These are phyloP conservation scores for Cephalotrichum gorgonifer DNA, from an alignment of 2,329 filamentous ascomycete genomes.

Conservation along the genomic window DNA sequence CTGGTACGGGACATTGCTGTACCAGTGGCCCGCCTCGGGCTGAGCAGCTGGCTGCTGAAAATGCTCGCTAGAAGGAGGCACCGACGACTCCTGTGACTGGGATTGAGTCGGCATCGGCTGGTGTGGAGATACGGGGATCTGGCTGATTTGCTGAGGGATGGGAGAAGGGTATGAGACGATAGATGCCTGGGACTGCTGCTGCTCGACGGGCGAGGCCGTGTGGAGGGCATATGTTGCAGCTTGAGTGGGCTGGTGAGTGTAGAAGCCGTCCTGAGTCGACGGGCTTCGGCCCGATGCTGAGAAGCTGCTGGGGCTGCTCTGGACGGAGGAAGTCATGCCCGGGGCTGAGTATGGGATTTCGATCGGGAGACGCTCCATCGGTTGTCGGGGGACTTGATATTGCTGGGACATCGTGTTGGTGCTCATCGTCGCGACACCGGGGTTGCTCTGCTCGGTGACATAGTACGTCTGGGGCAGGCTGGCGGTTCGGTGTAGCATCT, in stretches of 20 bases:
- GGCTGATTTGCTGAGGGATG: conserved; percentile 23
- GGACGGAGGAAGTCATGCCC: conserved; percentile 37
- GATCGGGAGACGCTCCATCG: conserved; percentile 30
- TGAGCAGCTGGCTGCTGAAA: conserved; percentile 28
- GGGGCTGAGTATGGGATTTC: conserved; percentile 41
- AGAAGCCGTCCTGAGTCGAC: conserved; percentile 42
- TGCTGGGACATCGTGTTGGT: conserved; percentile 36
- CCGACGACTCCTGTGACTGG: conserved; percentile 14
- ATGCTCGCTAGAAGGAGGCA: conserved; percentile 17
- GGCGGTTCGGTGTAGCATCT: conserved; percentile 37
- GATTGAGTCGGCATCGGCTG: conserved; percentile 23
- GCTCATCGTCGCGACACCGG: conserved; percentile 52
- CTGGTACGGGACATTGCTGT: conserved; percentile 39
- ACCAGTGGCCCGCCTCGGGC: conserved; percentile 40
- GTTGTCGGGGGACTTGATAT: conserved; percentile 41
- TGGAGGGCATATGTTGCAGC: conserved; percentile 38
- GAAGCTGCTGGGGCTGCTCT: conserved; percentile 49
- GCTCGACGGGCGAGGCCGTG: conserved; percentile 34
- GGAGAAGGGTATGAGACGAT: conserved; percentile 27
- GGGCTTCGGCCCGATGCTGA: conserved; percentile 45
- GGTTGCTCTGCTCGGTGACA: conserved; percentile 51
- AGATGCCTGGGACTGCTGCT: conserved; percentile 22
- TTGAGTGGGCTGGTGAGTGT: conserved; percentile 43
- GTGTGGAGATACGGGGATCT: conserved; percentile 23
- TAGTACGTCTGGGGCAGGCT: conserved; percentile 41